Base-by-base conservation (phyloP, 129 eudicot species). In the Cynara cardunculus region DNA sequence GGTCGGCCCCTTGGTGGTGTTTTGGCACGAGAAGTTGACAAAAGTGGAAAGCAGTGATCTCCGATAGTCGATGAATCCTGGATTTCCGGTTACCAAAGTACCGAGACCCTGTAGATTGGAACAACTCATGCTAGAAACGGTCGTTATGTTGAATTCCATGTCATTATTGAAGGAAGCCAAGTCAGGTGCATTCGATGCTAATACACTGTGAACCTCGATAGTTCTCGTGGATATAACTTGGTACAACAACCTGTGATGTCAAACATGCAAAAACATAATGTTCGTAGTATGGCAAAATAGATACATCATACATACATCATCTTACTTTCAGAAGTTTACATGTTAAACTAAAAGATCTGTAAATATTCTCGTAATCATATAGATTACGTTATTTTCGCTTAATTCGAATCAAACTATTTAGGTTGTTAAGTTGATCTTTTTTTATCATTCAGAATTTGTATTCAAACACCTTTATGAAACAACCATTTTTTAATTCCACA, bases 161-260 rank as follows among this genome's bases (percentile, higher is more conserved):
- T 95, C 97, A 70, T 95, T 95, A 35, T 68, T 74, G 81, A 95
- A 92, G 56, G 88, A 77, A n/a, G 89, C 87, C 72, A 95, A 88
- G 22, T 95, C 99, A 32, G 93, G 97, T 77, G 90, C 94, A 72
- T 88, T 95, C 62, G 97, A 71, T 68, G 99, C 99, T 83, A 91
- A 86, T 5, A 95, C 77, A 81, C 81, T 95, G 71, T 95, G 99
- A 75, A 95, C 89, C 84, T 95, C 99, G 16, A 92, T 74, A 9
- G 83, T 88, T 78, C 97, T 89, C 86, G 86, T 90, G n/a, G 97
- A 90, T 81, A 92, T 88, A 25, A 87, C 81, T 86, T 95, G 97
- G 90, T 90, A 92, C 2, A 95, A 87, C 83, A 95, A 86, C 90
- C 97, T 95, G 92, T 66, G 70, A 77, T 56, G 11, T 2, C 21